Base-by-base conservation (phyloP, 2,329 filamentous ascomycete species). In the Escovopsis weberi region DNA sequence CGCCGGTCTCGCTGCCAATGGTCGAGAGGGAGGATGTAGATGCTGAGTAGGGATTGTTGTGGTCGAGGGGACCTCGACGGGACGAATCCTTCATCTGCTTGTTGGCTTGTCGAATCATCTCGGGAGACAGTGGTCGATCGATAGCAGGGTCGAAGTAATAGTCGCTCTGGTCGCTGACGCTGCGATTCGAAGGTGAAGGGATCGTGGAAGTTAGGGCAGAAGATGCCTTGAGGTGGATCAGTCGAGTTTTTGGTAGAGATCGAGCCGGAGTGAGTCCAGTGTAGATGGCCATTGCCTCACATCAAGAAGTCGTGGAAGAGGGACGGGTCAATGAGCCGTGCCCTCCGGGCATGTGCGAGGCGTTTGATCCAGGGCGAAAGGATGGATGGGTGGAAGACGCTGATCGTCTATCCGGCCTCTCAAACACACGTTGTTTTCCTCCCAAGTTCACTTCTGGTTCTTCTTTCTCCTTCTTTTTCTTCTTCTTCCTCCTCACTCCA, bases 51-150 rank as follows among this genome's bases (percentile, higher is more conserved):
- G 64, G 64, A 30, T 68, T 49, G 37, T 54, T 57, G 39, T 62
- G 58, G 32, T 55, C 51, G 34, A 48, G 47, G 11, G 53, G 50
- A 23, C 55, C 53, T 44, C 59, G 57, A 37, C 61, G 49, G 41
- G 65, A 72, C 23, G 66, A 64, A 53, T 67, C 65, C 56, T 69
- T 75, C 66, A 76, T 69, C 58, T 78, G 71, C 55, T 71, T 70
- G 55, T 65, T 76, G 41, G 78, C 63, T 45, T 72, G 72, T 49
- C 75, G 70, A 50, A 78, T 67, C 47, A 67, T 68, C 51, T 75
- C 70, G 26, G 76, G 73, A 32, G 75, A 80, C 0, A 75, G 74
- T 35, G 75, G 75, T 15, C 72, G 72, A 50, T 80, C 73, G 43
- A 79, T 59, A 47, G 75, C 68, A 39, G 75, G 74, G 45, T 70